Percentiles rank a stretch among this genome's conserved stretches.
Evolutionary conservation across 768 basidiomycete species (phyloP).

Genomic region (Psilocybe azurescens): DNA sequence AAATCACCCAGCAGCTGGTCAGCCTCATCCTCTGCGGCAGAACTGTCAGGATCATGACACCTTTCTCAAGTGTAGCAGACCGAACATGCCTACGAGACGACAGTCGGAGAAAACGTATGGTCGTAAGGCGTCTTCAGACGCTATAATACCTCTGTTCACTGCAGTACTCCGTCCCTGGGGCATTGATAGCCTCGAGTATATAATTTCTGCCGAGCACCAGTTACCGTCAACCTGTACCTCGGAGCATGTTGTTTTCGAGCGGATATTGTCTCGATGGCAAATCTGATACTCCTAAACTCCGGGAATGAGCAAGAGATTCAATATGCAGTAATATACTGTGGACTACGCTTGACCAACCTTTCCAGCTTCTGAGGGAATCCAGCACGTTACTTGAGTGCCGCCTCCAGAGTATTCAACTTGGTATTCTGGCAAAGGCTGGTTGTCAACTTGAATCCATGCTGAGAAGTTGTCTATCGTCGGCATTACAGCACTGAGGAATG

Average conservation of each 20-base stretch:
- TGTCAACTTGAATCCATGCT: slow-evolving; percentile 26
- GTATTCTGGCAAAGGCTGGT: slow-evolving; percentile 24
- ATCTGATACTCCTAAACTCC: slow-evolving; percentile 10
- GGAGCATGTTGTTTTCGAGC: slow-evolving; percentile 5
- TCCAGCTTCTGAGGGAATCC: slow-evolving; percentile 30
- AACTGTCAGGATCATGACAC: not conserved
- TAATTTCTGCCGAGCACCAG: not conserved
- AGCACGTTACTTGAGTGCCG: slow-evolving; percentile 28
- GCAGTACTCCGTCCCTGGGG: not conserved
- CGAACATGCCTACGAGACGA: slow-evolving; percentile 13
- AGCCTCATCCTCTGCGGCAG: slow-evolving; percentile 16
- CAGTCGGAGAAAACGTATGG: slow-evolving; percentile 18
- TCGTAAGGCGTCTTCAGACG: not conserved
- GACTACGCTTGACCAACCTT: slow-evolving; percentile 9
- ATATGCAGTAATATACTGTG: not conserved
- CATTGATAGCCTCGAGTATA: not conserved
- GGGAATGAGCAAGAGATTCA: not conserved
- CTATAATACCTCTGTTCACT: slow-evolving; percentile 9
- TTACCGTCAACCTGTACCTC: slow-evolving; percentile 12
- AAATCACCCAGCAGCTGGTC: not conserved
- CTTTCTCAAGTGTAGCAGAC: not conserved
- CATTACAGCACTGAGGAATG: not conserved
- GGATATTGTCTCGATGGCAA: slow-evolving; percentile 7
- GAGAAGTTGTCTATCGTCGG: slow-evolving; percentile 7
- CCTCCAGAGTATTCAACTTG: slow-evolving; percentile 18